Percentiles rank a stretch among this genome's conserved stretches.
Conservation (phyloP, 2,329 filamentous ascomycete genomes). For the Elsinoe necatrix region DNA sequence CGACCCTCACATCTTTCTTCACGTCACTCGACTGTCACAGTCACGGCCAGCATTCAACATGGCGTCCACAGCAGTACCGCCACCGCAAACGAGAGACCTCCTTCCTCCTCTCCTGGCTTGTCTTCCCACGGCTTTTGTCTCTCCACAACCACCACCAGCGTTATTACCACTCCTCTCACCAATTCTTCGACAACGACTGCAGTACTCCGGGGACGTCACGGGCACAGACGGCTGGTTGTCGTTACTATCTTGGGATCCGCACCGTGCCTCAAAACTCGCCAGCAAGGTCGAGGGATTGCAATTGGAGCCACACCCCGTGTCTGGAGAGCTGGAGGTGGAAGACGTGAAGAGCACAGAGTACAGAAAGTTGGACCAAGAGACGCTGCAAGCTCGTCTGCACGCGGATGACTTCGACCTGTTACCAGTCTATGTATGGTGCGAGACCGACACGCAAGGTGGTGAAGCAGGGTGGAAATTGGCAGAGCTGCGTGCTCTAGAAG, state of each 20-base stretch:
- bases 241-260: constrained; percentile 59
- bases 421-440: constrained; percentile 62
- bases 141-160: constrained; percentile 51
- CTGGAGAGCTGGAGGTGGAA: constrained; percentile 69
- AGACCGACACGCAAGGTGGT: constrained; percentile 51
- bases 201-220: constrained; percentile 43
- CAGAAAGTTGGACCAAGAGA: constrained; percentile 65
- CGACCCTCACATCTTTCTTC: neutral
- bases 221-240: constrained; percentile 53
- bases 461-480: constrained; percentile 61
- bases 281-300: constrained; percentile 53
- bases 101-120: constrained; percentile 57
- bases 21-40: neutral
- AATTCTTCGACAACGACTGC: constrained; percentile 54
- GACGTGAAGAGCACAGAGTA: constrained; percentile 56
- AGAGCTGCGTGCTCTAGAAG: constrained; percentile 54
- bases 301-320: constrained; percentile 72
- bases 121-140: constrained; percentile 52
- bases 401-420: constrained; percentile 54
- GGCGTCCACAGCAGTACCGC: constrained; percentile 39
- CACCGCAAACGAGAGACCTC: constrained; percentile 48
- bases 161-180: constrained; percentile 54
- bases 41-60: constrained; percentile 34
- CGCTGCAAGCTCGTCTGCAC: constrained; percentile 58
- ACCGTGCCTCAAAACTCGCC: constrained; percentile 50